Conservation (phyloP, 2,329 filamentous ascomycete species). For the Talaromyces sp. region DNA sequence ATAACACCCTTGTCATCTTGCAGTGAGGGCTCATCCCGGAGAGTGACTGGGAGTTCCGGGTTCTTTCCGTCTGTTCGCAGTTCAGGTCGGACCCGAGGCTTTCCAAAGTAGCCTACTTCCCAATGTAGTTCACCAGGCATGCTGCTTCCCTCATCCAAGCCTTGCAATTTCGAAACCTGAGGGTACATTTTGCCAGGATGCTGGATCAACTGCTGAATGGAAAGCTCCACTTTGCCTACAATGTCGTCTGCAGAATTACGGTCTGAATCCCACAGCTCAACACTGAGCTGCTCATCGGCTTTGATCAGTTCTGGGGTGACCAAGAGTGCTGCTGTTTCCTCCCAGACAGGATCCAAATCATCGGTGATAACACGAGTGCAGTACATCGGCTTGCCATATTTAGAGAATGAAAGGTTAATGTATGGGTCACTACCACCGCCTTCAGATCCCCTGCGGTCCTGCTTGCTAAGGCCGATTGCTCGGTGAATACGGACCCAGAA, state of each 20-base stretch:
- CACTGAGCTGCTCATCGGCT: constrained; percentile 85
- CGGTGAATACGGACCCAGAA: constrained; percentile 90
- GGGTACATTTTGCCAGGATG: constrained; percentile 91
- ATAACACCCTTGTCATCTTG: constrained; percentile 84
- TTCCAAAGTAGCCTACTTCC: constrained; percentile 94
- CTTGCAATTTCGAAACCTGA: constrained; percentile 76
- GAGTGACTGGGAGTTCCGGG: constrained; percentile 66
- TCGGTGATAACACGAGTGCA: constrained; percentile 95
- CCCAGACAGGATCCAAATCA: constrained; percentile 87
- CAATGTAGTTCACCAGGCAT: constrained; percentile 95
- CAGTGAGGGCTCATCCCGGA: constrained; percentile 71
- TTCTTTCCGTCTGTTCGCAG: constrained; percentile 86
- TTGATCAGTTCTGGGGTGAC: constrained; percentile 89
- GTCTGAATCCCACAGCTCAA: constrained; percentile 96
- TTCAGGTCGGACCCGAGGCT: constrained; percentile 80
- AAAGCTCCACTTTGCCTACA: constrained; percentile 89
- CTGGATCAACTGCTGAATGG: constrained; percentile 91
- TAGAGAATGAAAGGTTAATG: constrained; percentile 90
- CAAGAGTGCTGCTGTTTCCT: constrained; percentile 79
- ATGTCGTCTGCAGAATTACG: constrained; percentile 89
- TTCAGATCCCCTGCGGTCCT: constrained; percentile 75
- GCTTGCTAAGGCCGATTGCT: constrained; percentile 83
- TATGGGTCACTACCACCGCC: constrained; percentile 93
- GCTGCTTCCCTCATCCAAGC: constrained; percentile 74
- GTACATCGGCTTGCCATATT: constrained; percentile 97